Percentiles rank a stretch among this genome's conserved stretches.
Evolutionary conservation across 106 monocot genomes (phyloP).

Genomic region (Acorus gramineus): DNA sequence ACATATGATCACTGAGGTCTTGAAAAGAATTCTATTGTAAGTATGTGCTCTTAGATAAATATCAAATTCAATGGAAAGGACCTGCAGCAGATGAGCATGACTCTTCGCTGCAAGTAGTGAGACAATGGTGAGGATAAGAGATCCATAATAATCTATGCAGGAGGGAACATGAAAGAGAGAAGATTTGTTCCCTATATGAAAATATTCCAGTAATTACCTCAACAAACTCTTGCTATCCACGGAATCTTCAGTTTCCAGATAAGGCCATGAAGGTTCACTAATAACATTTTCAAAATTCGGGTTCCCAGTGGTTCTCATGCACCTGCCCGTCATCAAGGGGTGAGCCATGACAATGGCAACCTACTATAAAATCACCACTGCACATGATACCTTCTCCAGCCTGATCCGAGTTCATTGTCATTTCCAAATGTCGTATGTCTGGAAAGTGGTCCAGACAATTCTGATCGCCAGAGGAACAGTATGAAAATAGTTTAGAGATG

Average conservation of each 20-base stretch:
- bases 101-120: slow-evolving; percentile 33
- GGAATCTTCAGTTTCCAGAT: slow-evolving; percentile 19
- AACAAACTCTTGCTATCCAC: slow-evolving; percentile 25
- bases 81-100: slow-evolving; percentile 48
- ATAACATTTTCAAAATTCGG: slow-evolving; percentile 16
- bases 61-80: background rate
- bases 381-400: slow-evolving; percentile 29
- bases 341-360: background rate
- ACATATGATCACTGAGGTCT: background rate
- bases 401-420: slow-evolving; percentile 9
- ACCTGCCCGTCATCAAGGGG: slow-evolving; percentile 10
- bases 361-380: background rate
- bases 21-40: background rate
- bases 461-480: background rate
- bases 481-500: background rate
- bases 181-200: background rate
- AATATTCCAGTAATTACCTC: slow-evolving; percentile 26
- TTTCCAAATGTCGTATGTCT: slow-evolving; percentile 8
- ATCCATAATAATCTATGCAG: background rate
- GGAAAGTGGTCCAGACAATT: slow-evolving; percentile 1
- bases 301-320: slow-evolving; percentile 7
- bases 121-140: background rate
- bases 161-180: background rate
- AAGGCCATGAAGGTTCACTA: slow-evolving; percentile 23
- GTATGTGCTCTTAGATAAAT: background rate